Percentiles rank a stretch among this genome's conserved stretches.
Evolutionary conservation across 805 yeast species (phyloP).

Genomic region (Groenewaldozyma salmanticensis): DNA sequence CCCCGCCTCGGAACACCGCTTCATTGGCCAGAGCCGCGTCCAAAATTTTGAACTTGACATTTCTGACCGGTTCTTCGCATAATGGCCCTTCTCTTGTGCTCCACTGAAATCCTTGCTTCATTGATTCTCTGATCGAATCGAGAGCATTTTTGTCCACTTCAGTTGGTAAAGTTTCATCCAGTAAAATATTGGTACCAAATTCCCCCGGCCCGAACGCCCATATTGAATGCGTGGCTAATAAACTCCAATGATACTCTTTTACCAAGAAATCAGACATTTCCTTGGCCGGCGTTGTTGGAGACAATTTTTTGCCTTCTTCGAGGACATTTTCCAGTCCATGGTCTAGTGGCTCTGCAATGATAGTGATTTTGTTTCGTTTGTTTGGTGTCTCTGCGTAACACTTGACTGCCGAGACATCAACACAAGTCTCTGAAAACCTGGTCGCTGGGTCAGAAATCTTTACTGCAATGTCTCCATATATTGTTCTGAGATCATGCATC

Average conservation of each 20-base stretch:
- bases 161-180: constrained; percentile 65
- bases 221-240: constrained; percentile 68
- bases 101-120: constrained; percentile 78
- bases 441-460: constrained; percentile 81
- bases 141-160: constrained; percentile 54
- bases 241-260: constrained; percentile 65
- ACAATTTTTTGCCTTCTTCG: constrained; percentile 35
- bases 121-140: constrained; percentile 38
- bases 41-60: constrained; percentile 60
- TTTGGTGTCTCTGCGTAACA: constrained; percentile 52
- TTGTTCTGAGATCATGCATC: constrained; percentile 60
- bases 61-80: constrained; percentile 73
- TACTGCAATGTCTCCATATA: constrained; percentile 57
- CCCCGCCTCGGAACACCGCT: constrained; percentile 42
- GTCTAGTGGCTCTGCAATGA: constrained; percentile 68
- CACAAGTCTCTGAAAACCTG: constrained; percentile 67
- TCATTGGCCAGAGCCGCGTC: constrained; percentile 46
- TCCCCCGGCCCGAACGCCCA: constrained; percentile 67
- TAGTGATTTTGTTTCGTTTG: constrained; percentile 47
- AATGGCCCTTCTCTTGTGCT: constrained; percentile 80
- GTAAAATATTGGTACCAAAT: constrained; percentile 39
- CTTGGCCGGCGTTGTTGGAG: constrained; percentile 29
- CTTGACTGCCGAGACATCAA: constrained; percentile 55
- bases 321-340: constrained; percentile 47
- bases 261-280: constrained; percentile 46